Percentiles rank a stretch among this genome's conserved stretches.
These are phyloP conservation scores for Holtermanniella nyarrowii DNA, from an alignment of 768 basidiomycete genomes.

Conservation along the genomic window DNA sequence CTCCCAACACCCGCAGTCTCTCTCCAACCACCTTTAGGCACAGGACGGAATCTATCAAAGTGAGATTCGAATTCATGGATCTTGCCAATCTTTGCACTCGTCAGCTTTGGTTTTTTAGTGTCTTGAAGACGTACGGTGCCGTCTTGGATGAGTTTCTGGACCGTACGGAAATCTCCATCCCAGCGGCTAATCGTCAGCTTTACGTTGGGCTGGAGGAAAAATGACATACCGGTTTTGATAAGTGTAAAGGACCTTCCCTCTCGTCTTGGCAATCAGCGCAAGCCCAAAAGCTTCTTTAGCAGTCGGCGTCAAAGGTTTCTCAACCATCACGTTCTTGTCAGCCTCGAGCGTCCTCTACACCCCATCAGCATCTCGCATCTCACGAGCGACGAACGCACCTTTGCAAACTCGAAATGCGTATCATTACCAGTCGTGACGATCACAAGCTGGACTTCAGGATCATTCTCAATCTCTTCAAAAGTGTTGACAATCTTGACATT, in stretches of 20 bases:
- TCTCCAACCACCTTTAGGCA: constrained; percentile 53
- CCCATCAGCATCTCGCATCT: neutral
- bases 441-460: constrained; percentile 25
- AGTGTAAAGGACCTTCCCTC: constrained; percentile 23
- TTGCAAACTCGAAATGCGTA: constrained; percentile 26
- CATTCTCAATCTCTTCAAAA: constrained; percentile 17
- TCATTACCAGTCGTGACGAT: constrained; percentile 25
- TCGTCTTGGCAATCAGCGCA: constrained; percentile 20
- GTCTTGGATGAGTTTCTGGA: constrained; percentile 20
- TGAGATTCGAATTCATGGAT: constrained; percentile 25
- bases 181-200: constrained; percentile 18
- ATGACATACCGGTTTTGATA: constrained; percentile 22
- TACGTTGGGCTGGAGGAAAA: neutral
- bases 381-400: neutral
- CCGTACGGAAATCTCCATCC: constrained; percentile 36
- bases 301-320: constrained; percentile 30
- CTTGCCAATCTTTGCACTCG: constrained; percentile 43
- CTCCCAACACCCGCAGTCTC: constrained; percentile 54
- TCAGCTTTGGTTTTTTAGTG: neutral
- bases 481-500: constrained; percentile 21
- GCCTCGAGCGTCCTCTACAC: constrained; percentile 8
- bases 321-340: constrained; percentile 32
- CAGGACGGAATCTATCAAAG: constrained; percentile 52
- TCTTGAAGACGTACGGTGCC: constrained; percentile 33
- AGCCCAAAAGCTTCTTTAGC: constrained; percentile 22